Evolutionary conservation across 495 filamentous ascomycete genomes (phyloP).

Genomic region (Penicillium lividum): DNA sequence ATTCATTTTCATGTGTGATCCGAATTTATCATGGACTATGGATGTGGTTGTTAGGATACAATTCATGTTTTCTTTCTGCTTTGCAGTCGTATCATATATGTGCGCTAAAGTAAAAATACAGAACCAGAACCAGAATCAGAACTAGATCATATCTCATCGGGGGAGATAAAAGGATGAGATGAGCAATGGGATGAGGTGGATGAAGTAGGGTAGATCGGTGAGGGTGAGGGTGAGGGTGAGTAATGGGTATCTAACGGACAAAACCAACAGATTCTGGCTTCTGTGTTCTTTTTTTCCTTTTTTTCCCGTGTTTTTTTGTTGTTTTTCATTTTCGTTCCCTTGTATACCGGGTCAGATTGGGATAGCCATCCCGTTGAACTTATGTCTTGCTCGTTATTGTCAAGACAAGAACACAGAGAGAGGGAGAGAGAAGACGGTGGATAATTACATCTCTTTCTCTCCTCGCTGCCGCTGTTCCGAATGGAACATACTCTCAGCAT

Average conservation of each 20-base stretch:
- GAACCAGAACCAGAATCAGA: neutral
- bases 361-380: neutral
- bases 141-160: neutral
- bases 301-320: neutral
- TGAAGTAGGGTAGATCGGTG: neutral
- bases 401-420: neutral
- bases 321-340: neutral
- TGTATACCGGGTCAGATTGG: neutral
- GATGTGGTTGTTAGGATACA: no score
- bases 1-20: neutral
- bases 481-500: constrained; percentile 64
- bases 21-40: no score
- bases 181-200: neutral
- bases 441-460: constrained; percentile 22
- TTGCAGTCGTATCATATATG: constrained; percentile 4
- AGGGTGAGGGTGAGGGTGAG: constrained; percentile 5
- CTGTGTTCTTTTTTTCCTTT: constrained; percentile 6
- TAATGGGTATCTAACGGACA: constrained; percentile 22
- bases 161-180: neutral
- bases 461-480: constrained; percentile 29
- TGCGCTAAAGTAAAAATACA: constrained; percentile 6
- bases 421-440: neutral
- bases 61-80: no score
- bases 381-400: neutral
- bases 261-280: constrained; percentile 4